Conservation (phyloP, 805 yeast genomes). For the Saturnispora saitoi region DNA sequence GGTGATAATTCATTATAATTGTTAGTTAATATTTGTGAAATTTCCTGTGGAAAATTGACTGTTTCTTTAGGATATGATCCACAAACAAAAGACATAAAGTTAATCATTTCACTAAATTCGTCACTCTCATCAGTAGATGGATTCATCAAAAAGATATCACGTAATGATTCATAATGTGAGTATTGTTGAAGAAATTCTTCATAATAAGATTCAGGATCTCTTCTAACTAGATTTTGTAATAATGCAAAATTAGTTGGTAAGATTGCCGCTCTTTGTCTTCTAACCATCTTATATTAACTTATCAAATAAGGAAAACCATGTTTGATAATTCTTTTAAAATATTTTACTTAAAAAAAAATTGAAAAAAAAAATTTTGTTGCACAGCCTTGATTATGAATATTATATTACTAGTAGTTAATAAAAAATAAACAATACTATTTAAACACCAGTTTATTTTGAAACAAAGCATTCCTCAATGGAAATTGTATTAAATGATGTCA, state of each 20-base stretch:
- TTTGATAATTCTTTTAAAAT: neutral
- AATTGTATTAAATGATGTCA: neutral
- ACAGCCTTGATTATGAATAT: constrained; percentile 1
- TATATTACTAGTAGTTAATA: no score
- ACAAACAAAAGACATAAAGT: constrained; percentile 89
- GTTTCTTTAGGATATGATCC: constrained; percentile 87
- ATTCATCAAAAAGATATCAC: constrained; percentile 77
- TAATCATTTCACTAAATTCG: constrained; percentile 75
- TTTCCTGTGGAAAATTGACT: constrained; percentile 70
- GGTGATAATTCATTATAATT: constrained; percentile 77
- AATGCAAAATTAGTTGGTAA: constrained; percentile 88
- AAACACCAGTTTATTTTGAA: neutral
- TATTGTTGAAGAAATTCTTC: constrained; percentile 93
- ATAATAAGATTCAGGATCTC: constrained; percentile 89
- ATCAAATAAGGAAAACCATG: neutral
- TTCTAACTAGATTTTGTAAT: constrained; percentile 81
- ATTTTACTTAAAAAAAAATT: neutral
- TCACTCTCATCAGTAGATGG: constrained; percentile 53
- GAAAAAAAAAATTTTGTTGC: neutral
- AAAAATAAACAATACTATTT: neutral
- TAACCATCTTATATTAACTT: constrained; percentile 50
- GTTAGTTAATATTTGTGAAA: constrained; percentile 55
- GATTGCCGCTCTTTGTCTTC: constrained; percentile 83
- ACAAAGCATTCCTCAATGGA: neutral
- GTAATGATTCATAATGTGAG: constrained; percentile 81